phyloP scores from a whole-genome alignment of 768 basidiomycete species.

The Coprinellus micaceus region DNA sequence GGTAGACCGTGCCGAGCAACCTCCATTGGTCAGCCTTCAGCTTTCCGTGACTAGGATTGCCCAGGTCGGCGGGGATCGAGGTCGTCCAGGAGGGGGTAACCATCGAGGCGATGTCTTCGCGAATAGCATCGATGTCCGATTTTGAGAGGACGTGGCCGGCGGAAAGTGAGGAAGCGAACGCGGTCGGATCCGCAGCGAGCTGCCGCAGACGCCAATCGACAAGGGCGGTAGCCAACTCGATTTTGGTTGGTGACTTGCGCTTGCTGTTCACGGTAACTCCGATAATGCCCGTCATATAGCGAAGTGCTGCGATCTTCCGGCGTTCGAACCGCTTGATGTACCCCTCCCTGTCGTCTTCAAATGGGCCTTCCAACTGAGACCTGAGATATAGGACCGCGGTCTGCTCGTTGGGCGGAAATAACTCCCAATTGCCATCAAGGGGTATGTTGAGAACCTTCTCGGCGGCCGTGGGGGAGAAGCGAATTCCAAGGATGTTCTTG shows the following conservation, averaged over 20 bases:
- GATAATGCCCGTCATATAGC: not conserved
- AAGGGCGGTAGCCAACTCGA: not conserved
- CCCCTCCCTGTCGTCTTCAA: not conserved
- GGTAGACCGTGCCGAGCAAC: conserved; percentile 25
- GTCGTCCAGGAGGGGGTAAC: conserved; percentile 24
- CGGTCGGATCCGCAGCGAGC: not conserved
- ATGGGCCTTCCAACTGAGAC: not conserved
- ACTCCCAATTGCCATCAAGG: not conserved
- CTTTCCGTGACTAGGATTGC: conserved; percentile 22
- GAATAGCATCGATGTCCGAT: conserved; percentile 17
- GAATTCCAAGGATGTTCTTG: conserved; percentile 17
- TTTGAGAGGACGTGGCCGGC: conserved; percentile 7
- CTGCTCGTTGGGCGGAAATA: not conserved
- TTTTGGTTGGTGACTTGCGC: not conserved
- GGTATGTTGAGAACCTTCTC: not conserved
- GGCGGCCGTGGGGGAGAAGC: not conserved
- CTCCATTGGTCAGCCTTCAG: conserved; percentile 37
- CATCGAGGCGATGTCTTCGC: conserved; percentile 19
- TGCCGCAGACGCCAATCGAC: not conserved
- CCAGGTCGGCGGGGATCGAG: conserved; percentile 19
- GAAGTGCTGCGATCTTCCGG: not conserved
- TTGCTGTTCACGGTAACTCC: not conserved
- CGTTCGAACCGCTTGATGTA: not conserved
- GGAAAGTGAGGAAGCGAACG: not conserved
- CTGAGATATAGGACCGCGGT: not conserved